Base-by-base conservation (phyloP, 2,329 filamentous ascomycete species). In the Fusarium penzigii region DNA sequence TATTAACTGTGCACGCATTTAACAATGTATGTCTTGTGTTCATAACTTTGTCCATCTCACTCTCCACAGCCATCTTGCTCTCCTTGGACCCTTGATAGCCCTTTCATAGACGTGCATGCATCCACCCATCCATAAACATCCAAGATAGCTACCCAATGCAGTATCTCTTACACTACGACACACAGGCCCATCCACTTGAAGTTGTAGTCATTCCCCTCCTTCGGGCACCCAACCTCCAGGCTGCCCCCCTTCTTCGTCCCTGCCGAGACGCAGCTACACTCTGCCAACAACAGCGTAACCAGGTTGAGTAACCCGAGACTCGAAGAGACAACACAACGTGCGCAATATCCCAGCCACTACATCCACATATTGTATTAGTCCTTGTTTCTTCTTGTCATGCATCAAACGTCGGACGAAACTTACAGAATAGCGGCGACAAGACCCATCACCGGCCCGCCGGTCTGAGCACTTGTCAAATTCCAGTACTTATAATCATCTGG, bases 341-440 rank as follows among this genome's bases (percentile, higher is more conserved):
- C 36, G 61, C 49, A 39, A 65, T 42, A 17, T 64, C 54, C 56
- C 59, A 64, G 42, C 59, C 59, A n/a, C 62, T 64, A 42, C n/a
- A n/a, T n/a, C n/a, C n/a, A n/a, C 11, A 32, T 32, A 32, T 32
- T 11, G 29, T 32, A n/a, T n/a, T n/a, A n/a, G n/a, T n/a, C n/a
- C n/a, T n/a, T n/a, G n/a, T n/a, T n/a, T n/a, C n/a, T n/a, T n/a
- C n/a, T n/a, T n/a, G n/a, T n/a, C n/a, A n/a, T n/a, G n/a, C n/a
- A n/a, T n/a, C n/a, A n/a, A n/a, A n/a, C n/a, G n/a, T n/a, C n/a
- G n/a, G n/a, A n/a, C n/a, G 17, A 5, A 39, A 61, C 68, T 61
- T 64, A 70, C 68, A 69, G 65, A 46, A 70, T 62, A 20, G 67
- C 56, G 64, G 71, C 74, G 17, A 76, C 59, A 45, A 75, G 68